These are phyloP conservation scores for Vinca minor DNA, from an alignment of 257 asterid species.

Conservation along the genomic window DNA sequence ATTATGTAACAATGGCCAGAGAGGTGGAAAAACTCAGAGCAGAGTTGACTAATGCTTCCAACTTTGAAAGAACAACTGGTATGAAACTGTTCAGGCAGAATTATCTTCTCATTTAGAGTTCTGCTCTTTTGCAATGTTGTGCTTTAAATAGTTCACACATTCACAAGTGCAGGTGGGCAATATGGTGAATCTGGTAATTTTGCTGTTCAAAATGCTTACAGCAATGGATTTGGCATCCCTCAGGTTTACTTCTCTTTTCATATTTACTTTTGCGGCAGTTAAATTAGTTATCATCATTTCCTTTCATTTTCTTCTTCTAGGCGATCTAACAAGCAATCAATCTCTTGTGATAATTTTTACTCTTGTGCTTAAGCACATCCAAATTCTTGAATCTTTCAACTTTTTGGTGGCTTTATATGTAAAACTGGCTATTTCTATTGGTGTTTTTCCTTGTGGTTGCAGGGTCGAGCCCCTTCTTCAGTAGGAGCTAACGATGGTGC, in stretches of 20 bases:
- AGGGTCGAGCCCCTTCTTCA: constrained; percentile 45
- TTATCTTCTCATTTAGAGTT: background rate
- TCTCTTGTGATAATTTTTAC: too few relatives aligned
- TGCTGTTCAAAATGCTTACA: constrained; percentile 41
- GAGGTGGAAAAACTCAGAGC: constrained; percentile 90
- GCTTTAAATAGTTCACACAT: constrained; percentile 11
- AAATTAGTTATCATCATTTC: constrained; percentile 4
- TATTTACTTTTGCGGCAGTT: background rate
- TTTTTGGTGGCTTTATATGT: too few relatives aligned
- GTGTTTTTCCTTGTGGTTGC: constrained; percentile 5
- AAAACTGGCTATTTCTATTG: too few relatives aligned
- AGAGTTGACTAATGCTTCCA: constrained; percentile 48
- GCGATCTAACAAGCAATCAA: background rate
- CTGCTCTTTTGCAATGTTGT: background rate
- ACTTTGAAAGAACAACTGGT: constrained; percentile 62
- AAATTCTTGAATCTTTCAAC: background rate
- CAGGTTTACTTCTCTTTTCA: constrained; percentile 59
- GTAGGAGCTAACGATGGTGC: constrained; percentile 40
- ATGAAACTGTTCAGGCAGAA: constrained; percentile 7
- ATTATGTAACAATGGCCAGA: constrained; percentile 67
- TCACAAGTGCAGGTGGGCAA: constrained; percentile 42
- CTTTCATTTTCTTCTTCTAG: constrained; percentile 1
- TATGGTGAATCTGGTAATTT: constrained; percentile 49
- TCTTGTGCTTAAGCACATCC: background rate
- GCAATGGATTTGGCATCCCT: constrained; percentile 36